Conservation (phyloP, 2,329 filamentous ascomycete genomes). For the Chaetomiaceae sp. region DNA sequence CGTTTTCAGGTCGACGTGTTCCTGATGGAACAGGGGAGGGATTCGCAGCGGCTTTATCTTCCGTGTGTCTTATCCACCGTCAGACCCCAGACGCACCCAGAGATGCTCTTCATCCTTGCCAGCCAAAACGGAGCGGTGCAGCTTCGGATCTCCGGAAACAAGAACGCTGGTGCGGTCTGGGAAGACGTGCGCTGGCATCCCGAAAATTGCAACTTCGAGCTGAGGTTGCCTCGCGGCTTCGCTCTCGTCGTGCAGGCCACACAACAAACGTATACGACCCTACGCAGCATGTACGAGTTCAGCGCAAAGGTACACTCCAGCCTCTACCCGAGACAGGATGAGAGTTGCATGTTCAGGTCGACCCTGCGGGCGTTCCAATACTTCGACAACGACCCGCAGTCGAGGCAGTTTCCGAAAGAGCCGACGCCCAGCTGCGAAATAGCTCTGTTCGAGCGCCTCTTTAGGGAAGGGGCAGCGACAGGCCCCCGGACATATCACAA, state of each 20-base stretch:
- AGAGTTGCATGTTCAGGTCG: constrained; percentile 63
- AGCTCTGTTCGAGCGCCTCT: constrained; percentile 67
- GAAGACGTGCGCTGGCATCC: constrained; percentile 76
- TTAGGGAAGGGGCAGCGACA: constrained; percentile 64
- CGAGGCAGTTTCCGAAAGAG: constrained; percentile 71
- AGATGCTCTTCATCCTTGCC: constrained; percentile 66
- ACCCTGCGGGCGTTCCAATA: constrained; percentile 74
- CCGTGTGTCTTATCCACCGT: constrained; percentile 73
- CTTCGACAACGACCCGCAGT: constrained; percentile 66
- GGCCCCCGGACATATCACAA: constrained; percentile 69
- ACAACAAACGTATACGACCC: constrained; percentile 70
- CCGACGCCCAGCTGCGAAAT: constrained; percentile 66
- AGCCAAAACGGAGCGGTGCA: constrained; percentile 78
- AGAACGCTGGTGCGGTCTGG: constrained; percentile 68
- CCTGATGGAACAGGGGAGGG: constrained; percentile 67
- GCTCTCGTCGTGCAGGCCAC: constrained; percentile 64
- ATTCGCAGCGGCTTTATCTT: constrained; percentile 63
- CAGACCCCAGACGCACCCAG: constrained; percentile 63
- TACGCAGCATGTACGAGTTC: constrained; percentile 84
- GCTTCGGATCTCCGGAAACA: constrained; percentile 64
- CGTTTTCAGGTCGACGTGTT: constrained; percentile 70
- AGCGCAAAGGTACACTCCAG: constrained; percentile 69
- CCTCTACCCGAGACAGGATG: constrained; percentile 63
- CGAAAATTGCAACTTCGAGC: constrained; percentile 58
- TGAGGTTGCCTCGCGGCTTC: constrained; percentile 73